Percentiles rank a stretch among this genome's conserved stretches.
These are phyloP conservation scores for Mucor irregularis DNA, from an alignment of 371 early-diverging fungal species.

Conservation along the genomic window DNA sequence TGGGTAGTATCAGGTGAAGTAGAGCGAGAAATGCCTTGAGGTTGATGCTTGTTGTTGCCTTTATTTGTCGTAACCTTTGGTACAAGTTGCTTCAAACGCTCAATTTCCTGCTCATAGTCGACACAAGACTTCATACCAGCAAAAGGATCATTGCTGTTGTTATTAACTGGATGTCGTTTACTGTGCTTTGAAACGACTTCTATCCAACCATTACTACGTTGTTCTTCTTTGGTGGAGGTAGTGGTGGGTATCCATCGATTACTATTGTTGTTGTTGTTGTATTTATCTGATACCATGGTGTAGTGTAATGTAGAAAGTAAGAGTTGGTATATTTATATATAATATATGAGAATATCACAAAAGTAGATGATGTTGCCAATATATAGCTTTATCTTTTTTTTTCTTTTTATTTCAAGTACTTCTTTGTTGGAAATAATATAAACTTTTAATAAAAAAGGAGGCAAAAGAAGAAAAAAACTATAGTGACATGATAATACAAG, in stretches of 20 bases:
- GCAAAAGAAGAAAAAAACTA: too few relatives aligned
- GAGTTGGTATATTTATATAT: not conserved
- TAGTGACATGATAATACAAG: too few relatives aligned
- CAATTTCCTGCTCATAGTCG: slow-evolving; percentile 47
- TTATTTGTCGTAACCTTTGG: slow-evolving; percentile 34
- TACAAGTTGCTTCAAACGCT: slow-evolving; percentile 44
- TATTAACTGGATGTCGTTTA: slow-evolving; percentile 5
- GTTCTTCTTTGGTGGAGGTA: not conserved
- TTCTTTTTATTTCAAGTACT: too few relatives aligned
- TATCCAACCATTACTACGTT: not conserved
- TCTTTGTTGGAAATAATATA: too few relatives aligned
- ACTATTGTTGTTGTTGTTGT: not conserved
- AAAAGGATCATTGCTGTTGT: slow-evolving; percentile 36
- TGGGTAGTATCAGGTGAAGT: slow-evolving; percentile 12
- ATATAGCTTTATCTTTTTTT: not conserved
- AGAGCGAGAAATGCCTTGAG: slow-evolving; percentile 13
- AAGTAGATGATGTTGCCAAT: too few relatives aligned
- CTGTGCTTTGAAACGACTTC: slow-evolving; percentile 15
- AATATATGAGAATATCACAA: too few relatives aligned
- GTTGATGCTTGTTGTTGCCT: not conserved
- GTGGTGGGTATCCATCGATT: not conserved
- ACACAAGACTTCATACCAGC: slow-evolving; percentile 49
- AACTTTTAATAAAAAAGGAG: too few relatives aligned
- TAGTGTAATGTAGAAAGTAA: too few relatives aligned
- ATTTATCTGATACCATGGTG: not conserved